Base-by-base conservation (phyloP, 192 early-diverging fungal species). In the Gaertneriomyces sp. region DNA sequence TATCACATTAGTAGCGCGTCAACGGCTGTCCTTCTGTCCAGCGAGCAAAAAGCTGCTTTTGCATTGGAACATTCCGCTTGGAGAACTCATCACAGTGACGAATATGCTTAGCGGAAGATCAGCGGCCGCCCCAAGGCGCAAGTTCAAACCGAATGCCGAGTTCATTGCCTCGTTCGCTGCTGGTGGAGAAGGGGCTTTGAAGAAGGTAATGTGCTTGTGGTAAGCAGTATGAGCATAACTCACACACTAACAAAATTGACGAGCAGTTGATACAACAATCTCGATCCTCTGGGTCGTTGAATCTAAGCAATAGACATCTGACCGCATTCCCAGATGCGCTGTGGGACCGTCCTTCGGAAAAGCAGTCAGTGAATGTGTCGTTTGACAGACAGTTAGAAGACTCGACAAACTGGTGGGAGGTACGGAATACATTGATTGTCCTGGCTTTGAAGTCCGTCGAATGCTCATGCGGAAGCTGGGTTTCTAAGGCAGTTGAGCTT, bases 301-400 rank as follows among this genome's bases (percentile, higher is more conserved):
- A 78, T 52, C 69, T 78, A 4, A 66, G 70, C 14, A 73, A 75
- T 60, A 65, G 72, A 61, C 11, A 49, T 17, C 68, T 79, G 38
- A 40, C 39, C 4, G 53, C 46, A 12, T 19, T 79, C 10, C 77
- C 77, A 16, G 61, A 66, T 7, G 53, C 58, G 4, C 41, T 79
- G 5, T 79, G 68, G 47, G 58, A 49, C 8, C 42, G 46, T 9
- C 57, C 51, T 12, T 64, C 64, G 20, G 14, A 20, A 45, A 41
- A 14, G 38, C 25, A 38, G 16, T 43, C 17, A 14, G 57, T 43
- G 14, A 47, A 64, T 20, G 42, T 61, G 9, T 58, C 65, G 5
- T 66, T 64, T n/a, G 71, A 68, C 56, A 64, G 53, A 11, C 6
- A 10, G 17, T 50, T 41, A 5, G 57, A 43, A 9, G 66, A 51